Base-by-base conservation (phyloP, 106 monocot genomes). In the Allium fistulosum region DNA sequence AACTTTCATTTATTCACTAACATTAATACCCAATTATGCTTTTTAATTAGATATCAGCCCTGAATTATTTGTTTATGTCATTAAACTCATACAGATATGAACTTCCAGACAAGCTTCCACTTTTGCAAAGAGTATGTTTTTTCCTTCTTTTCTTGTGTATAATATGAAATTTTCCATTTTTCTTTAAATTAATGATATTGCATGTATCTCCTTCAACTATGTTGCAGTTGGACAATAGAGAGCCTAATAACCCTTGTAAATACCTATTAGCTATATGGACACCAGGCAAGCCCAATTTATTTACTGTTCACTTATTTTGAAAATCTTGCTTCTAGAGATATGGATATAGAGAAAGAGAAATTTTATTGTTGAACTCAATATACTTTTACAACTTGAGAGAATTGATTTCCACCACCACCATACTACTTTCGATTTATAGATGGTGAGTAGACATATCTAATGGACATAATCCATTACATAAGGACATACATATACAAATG, bases 201-300 rank as follows among this genome's bases (percentile, higher is more conserved):
- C 55, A 75, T 22, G 51, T 17, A 16, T 52, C 56, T 51, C 1
- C 51, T 67, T 70, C 45, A 11, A 63, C 60, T 22, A 28, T 51
- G 13, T 82, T 67, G 57, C 80, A 88, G 88, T 7, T 84, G 74
- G 88, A 88, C 46, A 76, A 69, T 77, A 79, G 88, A 77, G 84
- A 81, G 69, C 74, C 79, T 51, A 78, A 82, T 76, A 84, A 88
- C 70, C 88, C 88, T n/a, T 74, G 77, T 51, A 77, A 81, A 13
- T 88, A 88, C 69, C 88, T 88, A 56, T 77, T 88, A 66, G 81
- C 84, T 49, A 88, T 88, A 69, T 88, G 88, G 88, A 78, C 88
- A 16, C 88, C 88, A 79, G 88, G 88, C 68, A 75, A 60, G 75
- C 16, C 51, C 9, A 70, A 27, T 51, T 53, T 68, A 16, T 13